Percentiles rank a stretch among this genome's conserved stretches.
phyloP scores from a whole-genome alignment of 1,284 basidiomycete species.

The Heterobasidion annosum region DNA sequence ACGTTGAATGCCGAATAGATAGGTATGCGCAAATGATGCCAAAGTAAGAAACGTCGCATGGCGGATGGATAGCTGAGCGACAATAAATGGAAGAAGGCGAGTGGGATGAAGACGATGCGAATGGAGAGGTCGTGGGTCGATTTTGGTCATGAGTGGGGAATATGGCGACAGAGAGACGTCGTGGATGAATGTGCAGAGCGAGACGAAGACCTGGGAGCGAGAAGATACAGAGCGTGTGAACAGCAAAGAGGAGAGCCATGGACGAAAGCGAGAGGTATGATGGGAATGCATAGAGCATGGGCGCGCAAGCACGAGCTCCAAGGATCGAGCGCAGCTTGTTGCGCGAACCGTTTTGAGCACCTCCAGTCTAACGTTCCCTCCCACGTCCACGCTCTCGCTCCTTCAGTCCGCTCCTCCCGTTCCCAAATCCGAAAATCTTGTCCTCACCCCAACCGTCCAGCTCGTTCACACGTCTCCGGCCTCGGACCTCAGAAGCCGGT shows the following conservation, averaged over 20 bases:
- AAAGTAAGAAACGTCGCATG: background rate
- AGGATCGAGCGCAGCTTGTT: background rate
- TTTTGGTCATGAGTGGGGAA: background rate
- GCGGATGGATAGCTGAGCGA: background rate
- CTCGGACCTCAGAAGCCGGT: conserved; percentile 21
- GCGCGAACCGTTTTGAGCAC: background rate
- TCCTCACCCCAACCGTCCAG: conserved; percentile 31
- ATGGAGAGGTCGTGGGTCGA: background rate
- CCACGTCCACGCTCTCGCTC: conserved; percentile 27
- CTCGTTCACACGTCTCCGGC: conserved; percentile 25
- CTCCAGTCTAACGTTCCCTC: background rate
- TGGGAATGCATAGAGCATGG: background rate
- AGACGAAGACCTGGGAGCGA: background rate
- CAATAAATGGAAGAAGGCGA: no score
- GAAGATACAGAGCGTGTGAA: background rate
- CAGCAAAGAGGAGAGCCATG: background rate
- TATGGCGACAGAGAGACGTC: background rate
- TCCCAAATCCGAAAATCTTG: conserved; percentile 42
- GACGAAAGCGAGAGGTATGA: background rate
- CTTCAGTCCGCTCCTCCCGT: conserved; percentile 47
- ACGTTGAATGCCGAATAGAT: background rate
- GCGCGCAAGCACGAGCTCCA: background rate
- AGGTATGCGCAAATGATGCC: background rate
- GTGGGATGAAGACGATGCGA: background rate
- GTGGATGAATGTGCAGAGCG: background rate